These are phyloP conservation scores for Gaultheria prostrata DNA, from an alignment of 148 eudicot genomes.

Conservation along the genomic window DNA sequence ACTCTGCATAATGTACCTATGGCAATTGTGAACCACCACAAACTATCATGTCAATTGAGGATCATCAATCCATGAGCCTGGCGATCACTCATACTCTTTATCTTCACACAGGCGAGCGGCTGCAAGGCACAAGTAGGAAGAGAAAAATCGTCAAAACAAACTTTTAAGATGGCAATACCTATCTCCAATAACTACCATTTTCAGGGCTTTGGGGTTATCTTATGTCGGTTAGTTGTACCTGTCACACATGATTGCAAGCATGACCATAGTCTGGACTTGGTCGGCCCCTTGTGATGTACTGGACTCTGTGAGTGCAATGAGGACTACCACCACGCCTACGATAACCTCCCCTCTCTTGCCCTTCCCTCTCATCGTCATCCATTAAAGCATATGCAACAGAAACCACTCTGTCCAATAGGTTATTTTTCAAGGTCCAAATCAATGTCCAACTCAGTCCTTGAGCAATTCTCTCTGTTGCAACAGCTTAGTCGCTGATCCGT, in stretches of 20 bases:
- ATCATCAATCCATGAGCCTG: not conserved
- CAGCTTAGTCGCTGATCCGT: not conserved
- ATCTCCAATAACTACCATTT: slow-evolving; percentile 58
- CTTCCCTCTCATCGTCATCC: not conserved
- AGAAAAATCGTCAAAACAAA: not conserved
- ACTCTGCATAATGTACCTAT: slow-evolving; percentile 8
- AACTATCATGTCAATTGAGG: not conserved
- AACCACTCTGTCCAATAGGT: not conserved
- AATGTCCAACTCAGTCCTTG: not conserved
- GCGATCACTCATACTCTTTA: not conserved
- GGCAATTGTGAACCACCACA: slow-evolving; percentile 7
- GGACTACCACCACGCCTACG: not conserved
- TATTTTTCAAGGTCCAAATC: not conserved
- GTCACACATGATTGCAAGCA: slow-evolving; percentile 50
- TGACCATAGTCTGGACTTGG: slow-evolving; percentile 77
- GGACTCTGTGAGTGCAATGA: slow-evolving; percentile 62
- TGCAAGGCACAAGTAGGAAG: not conserved
- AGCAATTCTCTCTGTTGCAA: not conserved
- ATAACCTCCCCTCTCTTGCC: not conserved
- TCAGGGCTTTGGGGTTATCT: slow-evolving; percentile 58
- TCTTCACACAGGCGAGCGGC: too few species aligned
- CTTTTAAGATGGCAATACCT: slow-evolving; percentile 4
- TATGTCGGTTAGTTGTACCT: slow-evolving; percentile 49
- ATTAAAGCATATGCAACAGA: not conserved
- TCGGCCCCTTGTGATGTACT: slow-evolving; percentile 44